Base-by-base conservation (phyloP, 169 alveolate species). In the Plasmodium billcollinsi region DNA sequence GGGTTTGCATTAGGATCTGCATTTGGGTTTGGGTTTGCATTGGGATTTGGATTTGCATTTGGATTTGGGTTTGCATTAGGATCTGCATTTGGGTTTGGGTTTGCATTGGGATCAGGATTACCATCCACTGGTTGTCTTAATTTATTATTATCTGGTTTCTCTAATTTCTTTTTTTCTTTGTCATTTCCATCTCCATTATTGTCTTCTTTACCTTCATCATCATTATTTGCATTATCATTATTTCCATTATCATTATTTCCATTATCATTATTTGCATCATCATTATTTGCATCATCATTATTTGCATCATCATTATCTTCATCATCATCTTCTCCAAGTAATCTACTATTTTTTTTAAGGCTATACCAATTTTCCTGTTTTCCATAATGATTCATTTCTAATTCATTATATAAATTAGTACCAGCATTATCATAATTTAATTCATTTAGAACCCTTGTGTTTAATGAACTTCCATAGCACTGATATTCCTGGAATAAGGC, bases 351-450 rank as follows among this genome's bases (percentile, higher is more conserved):
- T 5, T 49, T 69, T 11, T 69, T 69, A 18, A 4, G 15, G 49
- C 50, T 69, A 69, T 45, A 39, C 58, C 14, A 29, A 66, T 33
- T 14, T 43, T 33, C 73, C 33, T 66, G 73, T 39, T 49, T 74
- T 14, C 12, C 45, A 43, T 33, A 49, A 43, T 26, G 24, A 59
- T 45, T 24, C 15, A 62, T 39, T 21, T 75, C 69, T 47, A 67
- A 63, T 14, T 52, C 75, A 54, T 67, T 54, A 63, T 56, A 67
- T 75, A 56, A 62, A 18, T 29, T 24, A 26, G 47, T 52, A 45
- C 65, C 71, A 20, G 20, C 80, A 54, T 59, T 58, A 69, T 43
- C 70, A 54, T 67, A 76, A 70, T 61, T 18, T 45, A 80, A n/a
- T 58, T 71, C 83, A 58, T 69, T 80, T 52, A 69, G 56, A 43